phyloP scores from a whole-genome alignment of 208 protist species.

The Crithidia sp. region DNA sequence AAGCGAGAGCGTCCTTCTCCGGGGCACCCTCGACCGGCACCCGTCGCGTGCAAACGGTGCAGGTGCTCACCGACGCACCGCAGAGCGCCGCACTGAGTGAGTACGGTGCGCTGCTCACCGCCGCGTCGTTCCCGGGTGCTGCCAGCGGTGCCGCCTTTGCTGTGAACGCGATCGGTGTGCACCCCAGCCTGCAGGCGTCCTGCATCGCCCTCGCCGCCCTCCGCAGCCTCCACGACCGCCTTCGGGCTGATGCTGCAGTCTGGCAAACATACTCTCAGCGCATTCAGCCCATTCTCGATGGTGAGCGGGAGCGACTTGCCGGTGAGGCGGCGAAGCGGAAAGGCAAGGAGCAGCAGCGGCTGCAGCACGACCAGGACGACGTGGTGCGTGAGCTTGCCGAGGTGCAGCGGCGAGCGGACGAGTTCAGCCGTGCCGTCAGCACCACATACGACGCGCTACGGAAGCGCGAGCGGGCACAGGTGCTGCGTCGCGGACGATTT shows the following conservation, averaged over 20 bases:
- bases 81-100: constrained; percentile 27
- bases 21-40: neutral
- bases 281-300: constrained; percentile 30
- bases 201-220: constrained; percentile 32
- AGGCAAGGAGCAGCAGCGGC: constrained; percentile 61
- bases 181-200: constrained; percentile 12
- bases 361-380: constrained; percentile 63
- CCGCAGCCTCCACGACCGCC: constrained; percentile 17
- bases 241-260: constrained; percentile 22
- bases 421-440: constrained; percentile 17
- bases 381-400: constrained; percentile 33
- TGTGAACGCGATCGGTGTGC: constrained; percentile 4
- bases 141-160: neutral
- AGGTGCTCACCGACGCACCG: neutral
- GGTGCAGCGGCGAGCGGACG: constrained; percentile 31
- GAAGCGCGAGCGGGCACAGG: constrained; percentile 50
- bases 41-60: constrained; percentile 5
- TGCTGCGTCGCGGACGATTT: constrained; percentile 48
- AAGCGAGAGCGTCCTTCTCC: neutral
- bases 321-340: constrained; percentile 47
- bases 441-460: constrained; percentile 46
- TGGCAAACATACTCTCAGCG: constrained; percentile 25
- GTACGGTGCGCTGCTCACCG: constrained; percentile 20
- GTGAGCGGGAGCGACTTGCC: constrained; percentile 44
- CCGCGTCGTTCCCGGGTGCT: neutral